A percentile compares a stretch with the other conserved stretches of the same genome.
phyloP scores from a whole-genome alignment of 805 yeast genomes.

The Starmerella apicola region DNA sequence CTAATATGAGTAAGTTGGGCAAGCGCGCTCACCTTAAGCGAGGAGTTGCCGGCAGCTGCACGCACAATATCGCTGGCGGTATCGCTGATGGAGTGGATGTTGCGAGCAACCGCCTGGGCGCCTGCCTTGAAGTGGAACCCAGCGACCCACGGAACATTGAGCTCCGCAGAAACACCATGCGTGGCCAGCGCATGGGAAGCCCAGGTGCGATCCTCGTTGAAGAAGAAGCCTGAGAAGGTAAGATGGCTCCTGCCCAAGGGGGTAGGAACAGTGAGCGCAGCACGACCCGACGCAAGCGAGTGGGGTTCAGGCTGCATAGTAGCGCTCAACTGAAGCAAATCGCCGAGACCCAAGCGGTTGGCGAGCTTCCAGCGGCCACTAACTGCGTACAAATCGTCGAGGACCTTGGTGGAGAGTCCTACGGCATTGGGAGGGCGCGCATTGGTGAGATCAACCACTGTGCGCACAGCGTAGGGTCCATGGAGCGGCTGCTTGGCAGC shows the following conservation, averaged over 20 bases:
- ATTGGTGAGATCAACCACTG: slow-evolving; percentile 14
- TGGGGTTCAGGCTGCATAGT: slow-evolving; percentile 17
- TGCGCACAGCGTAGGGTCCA: slow-evolving; percentile 9
- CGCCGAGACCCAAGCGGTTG: slow-evolving; percentile 22
- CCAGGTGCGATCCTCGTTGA: slow-evolving; percentile 44
- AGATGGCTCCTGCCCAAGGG: slow-evolving; percentile 18
- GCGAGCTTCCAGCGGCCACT: slow-evolving; percentile 10
- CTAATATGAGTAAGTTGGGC: slow-evolving; percentile 28
- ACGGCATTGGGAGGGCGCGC: slow-evolving; percentile 13
- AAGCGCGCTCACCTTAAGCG: slow-evolving; percentile 40
- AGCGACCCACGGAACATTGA: slow-evolving; percentile 28
- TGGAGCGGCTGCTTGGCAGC: background rate
- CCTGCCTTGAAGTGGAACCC: slow-evolving; percentile 32
- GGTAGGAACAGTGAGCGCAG: slow-evolving; percentile 13
- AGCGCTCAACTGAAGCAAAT: slow-evolving; percentile 12
- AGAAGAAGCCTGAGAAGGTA: slow-evolving; percentile 30
- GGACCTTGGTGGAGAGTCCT: slow-evolving; percentile 9
- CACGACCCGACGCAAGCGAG: slow-evolving; percentile 19
- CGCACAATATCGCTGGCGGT: slow-evolving; percentile 50
- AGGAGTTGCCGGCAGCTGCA: slow-evolving; percentile 43
- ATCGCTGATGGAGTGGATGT: slow-evolving; percentile 37
- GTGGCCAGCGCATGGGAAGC: slow-evolving; percentile 41
- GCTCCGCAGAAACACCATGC: slow-evolving; percentile 32
- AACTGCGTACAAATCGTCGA: slow-evolving; percentile 12
- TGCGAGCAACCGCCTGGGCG: slow-evolving; percentile 45